Conservation (phyloP, 306 rosid species). For the Malus sieversii region DNA sequence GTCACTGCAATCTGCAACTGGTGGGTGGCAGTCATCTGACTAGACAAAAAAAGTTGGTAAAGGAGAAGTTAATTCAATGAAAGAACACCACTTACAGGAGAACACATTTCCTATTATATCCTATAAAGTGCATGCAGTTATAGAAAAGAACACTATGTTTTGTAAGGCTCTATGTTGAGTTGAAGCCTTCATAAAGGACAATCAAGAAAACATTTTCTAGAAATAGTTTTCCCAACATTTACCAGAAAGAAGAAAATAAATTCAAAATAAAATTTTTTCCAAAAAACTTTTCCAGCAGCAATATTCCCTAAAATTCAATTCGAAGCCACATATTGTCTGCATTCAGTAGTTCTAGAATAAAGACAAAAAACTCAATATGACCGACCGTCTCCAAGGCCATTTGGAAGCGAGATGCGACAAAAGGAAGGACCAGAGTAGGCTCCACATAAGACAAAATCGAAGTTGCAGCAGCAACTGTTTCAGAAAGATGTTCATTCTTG, state of each 20-base stretch:
- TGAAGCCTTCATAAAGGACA: not conserved
- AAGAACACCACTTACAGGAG: conserved; percentile 11
- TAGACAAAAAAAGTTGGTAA: conserved; percentile 39
- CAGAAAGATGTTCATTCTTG: conserved; percentile 94
- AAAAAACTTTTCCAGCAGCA: not conserved
- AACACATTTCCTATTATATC: conserved; percentile 6
- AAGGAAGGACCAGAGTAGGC: conserved; percentile 85
- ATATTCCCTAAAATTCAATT: not conserved
- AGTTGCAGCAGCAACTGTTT: conserved; percentile 93
- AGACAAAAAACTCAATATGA: conserved; percentile 22
- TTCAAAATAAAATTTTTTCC: not conserved
- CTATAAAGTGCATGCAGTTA: not conserved
- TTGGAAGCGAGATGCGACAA: conserved; percentile 93
- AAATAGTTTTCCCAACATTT: not conserved
- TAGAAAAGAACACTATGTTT: not conserved
- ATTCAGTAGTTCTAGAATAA: conserved; percentile 17
- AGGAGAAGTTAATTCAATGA: conserved; percentile 31
- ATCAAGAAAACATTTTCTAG: not conserved
- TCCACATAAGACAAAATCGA: conserved; percentile 90
- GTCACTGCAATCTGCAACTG: conserved; percentile 94
- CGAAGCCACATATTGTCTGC: not conserved
- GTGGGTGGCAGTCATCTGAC: conserved; percentile 99
- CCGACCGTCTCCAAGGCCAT: conserved; percentile 99
- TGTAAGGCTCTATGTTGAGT: not conserved
- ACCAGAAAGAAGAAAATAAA: not conserved